Conservation (phyloP, 139 green algal genomes). For the Chlorella sorokiniana region DNA sequence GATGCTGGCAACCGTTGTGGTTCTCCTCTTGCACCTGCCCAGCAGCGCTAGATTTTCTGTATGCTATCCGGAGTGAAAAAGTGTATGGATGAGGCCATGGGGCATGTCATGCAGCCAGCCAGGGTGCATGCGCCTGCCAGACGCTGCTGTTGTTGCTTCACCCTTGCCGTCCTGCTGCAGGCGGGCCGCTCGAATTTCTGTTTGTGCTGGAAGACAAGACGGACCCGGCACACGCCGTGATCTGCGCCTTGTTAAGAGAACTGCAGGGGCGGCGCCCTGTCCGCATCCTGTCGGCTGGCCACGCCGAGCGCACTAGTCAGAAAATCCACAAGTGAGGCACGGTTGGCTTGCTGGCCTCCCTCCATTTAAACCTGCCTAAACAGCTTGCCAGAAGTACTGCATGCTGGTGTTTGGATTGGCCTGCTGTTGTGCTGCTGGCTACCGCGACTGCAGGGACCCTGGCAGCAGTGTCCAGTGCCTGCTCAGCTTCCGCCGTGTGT, state of each 20-base stretch:
- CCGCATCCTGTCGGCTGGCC: conserved; percentile 53
- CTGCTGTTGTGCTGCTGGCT: too few species aligned
- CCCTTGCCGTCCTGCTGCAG: conserved; percentile 28
- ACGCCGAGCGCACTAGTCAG: conserved; percentile 62
- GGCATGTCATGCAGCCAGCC: background rate
- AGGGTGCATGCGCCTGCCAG: background rate
- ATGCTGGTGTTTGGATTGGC: background rate
- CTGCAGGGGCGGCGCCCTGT: background rate
- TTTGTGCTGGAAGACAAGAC: conserved; percentile 72
- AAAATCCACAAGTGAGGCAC: conserved; percentile 82
- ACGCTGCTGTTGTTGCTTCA: background rate
- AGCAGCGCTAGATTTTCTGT: too few species aligned
- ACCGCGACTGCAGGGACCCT: too few species aligned
- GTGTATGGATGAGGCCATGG: too few species aligned
- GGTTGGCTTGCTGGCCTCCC: background rate
- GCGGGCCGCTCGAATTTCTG: conserved; percentile 68
- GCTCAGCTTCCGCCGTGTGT: too few species aligned
- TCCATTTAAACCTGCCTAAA: background rate
- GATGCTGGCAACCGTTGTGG: too few species aligned
- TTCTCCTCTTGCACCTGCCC: too few species aligned
- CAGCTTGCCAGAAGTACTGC: too few species aligned
- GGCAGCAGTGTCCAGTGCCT: too few species aligned
- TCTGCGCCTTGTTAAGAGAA: background rate
- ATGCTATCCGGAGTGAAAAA: too few species aligned
- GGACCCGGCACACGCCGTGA: conserved; percentile 49